phyloP scores from a whole-genome alignment of 2,329 filamentous ascomycete species.

The Talaromyces sp. region DNA sequence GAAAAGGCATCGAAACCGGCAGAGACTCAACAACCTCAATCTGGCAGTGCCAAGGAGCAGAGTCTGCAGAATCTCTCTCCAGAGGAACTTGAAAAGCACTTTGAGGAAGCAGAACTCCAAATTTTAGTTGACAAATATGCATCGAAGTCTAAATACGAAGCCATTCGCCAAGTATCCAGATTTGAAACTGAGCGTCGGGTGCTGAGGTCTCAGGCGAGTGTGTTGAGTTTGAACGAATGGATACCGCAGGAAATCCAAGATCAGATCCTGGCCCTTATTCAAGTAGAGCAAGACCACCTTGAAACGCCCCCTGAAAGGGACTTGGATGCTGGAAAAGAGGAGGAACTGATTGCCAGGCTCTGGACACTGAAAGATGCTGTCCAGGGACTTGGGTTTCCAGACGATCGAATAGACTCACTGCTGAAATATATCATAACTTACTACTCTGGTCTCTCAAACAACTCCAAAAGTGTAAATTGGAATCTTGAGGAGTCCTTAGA shows the following conservation, averaged over 20 bases:
- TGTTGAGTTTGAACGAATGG: constrained; percentile 72
- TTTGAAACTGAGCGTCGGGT: constrained; percentile 83
- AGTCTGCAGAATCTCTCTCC: constrained; percentile 62
- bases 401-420: constrained; percentile 59
- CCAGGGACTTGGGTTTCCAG: constrained; percentile 63
- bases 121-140: constrained; percentile 80
- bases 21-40: constrained; percentile 21
- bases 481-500: constrained; percentile 84
- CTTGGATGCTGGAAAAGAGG: constrained; percentile 51
- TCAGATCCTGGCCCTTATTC: constrained; percentile 65
- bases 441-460: constrained; percentile 56
- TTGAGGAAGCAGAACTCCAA: constrained; percentile 89
- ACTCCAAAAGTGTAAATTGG: constrained; percentile 68
- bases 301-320: constrained; percentile 29
- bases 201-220: constrained; percentile 72
- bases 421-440: constrained; percentile 66
- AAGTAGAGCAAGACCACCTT: constrained; percentile 40
- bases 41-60: constrained; percentile 22
- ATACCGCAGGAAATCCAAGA: constrained; percentile 74
- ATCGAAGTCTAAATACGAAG: constrained; percentile 73
- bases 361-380: constrained; percentile 82
- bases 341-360: constrained; percentile 72
- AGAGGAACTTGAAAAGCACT: constrained; percentile 83
- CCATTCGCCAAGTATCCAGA: constrained; percentile 69
- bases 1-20: constrained; percentile 20